These are phyloP conservation scores for Penicillium flavigenum DNA, from an alignment of 495 filamentous ascomycete species.

Conservation along the genomic window DNA sequence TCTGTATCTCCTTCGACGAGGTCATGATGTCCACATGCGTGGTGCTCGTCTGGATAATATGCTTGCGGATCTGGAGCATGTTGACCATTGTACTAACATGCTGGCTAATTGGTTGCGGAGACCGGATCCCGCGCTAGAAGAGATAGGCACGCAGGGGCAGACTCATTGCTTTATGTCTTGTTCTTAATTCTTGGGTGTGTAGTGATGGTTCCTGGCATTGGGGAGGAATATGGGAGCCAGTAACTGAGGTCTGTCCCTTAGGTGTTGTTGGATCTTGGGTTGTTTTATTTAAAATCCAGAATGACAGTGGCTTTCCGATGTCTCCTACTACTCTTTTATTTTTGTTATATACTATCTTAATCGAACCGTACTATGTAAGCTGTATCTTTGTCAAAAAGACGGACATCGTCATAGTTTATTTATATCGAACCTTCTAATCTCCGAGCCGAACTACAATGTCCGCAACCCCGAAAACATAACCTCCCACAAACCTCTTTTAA, in stretches of 20 bases:
- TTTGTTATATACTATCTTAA: neutral
- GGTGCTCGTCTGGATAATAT: constrained; percentile 19
- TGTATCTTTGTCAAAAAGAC: no score
- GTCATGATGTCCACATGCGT: constrained; percentile 20
- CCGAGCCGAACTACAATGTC: neutral
- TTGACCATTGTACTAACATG: constrained; percentile 21
- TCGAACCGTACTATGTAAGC: neutral
- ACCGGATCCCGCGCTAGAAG: constrained; percentile 12
- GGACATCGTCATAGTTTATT: neutral
- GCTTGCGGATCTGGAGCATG: constrained; percentile 18
- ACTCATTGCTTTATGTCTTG: constrained; percentile 23
- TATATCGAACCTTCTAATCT: neutral
- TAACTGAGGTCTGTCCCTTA: neutral
- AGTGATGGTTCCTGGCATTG: neutral
- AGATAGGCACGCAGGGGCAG: constrained; percentile 14
- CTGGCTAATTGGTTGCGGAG: constrained; percentile 18
- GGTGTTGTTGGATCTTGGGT: neutral
- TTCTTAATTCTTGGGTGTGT: constrained; percentile 2
- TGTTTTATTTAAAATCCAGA: neutral
- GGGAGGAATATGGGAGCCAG: neutral
- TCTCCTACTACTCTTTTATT: neutral
- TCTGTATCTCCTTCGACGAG: constrained; percentile 17
- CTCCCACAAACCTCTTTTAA: neutral
- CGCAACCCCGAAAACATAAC: neutral
- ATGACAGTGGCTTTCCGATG: neutral